phyloP scores from a whole-genome alignment of 495 filamentous ascomycete species.

The Tuber melanosporum region DNA sequence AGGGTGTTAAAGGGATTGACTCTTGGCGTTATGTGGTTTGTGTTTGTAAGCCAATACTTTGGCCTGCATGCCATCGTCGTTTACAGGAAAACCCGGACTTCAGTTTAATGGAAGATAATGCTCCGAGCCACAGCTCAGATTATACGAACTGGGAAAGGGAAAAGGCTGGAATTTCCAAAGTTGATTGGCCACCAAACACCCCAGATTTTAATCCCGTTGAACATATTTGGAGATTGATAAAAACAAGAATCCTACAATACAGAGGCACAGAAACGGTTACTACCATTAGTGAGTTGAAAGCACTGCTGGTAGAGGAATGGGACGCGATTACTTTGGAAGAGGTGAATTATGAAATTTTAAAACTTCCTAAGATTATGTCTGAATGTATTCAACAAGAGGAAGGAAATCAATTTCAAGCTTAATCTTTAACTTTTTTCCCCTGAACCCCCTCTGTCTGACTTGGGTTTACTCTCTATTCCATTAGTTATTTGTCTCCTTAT shows the following conservation, averaged over 20 bases:
- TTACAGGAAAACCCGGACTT: constrained; percentile 9
- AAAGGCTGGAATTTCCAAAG: constrained; percentile 13
- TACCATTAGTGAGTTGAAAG: constrained; percentile 6
- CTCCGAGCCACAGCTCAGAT: constrained; percentile 6
- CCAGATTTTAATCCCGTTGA: constrained; percentile 20
- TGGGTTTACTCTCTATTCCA: no score
- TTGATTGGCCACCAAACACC: constrained; percentile 11
- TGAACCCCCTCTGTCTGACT: no score
- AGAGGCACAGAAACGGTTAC: constrained; percentile 12
- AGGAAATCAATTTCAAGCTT: constrained; percentile 15
- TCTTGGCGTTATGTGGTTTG: no score
- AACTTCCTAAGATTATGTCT: constrained; percentile 14
- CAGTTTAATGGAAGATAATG: constrained; percentile 11
- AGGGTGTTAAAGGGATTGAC: no score
- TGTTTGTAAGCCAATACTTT: not conserved
- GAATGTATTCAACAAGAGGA: constrained; percentile 11
- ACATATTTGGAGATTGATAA: constrained; percentile 10
- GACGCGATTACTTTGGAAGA: constrained; percentile 5
- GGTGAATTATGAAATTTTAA: constrained; percentile 8
- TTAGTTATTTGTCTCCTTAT: no score
- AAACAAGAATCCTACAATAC: not conserved
- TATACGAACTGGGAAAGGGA: constrained; percentile 14
- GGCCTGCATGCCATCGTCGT: constrained; percentile 7
- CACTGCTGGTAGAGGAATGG: not conserved
- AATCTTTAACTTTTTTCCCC: no score